Evolutionary conservation across 2,329 filamentous ascomycete species (phyloP).

Genomic region (Apiospora rasikravindrae): DNA sequence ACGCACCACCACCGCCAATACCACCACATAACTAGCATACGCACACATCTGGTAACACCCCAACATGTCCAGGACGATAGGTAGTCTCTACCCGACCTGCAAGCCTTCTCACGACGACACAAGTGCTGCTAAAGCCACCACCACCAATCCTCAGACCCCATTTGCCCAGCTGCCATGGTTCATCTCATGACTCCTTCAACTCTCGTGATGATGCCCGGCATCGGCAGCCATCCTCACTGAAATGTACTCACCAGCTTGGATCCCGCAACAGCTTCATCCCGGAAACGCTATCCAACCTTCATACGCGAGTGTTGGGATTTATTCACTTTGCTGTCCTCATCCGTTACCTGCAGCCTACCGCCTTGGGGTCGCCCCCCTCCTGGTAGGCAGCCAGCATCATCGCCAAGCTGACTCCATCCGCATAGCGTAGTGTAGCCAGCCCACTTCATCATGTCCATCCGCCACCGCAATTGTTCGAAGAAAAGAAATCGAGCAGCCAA

Average conservation of each 20-base stretch:
- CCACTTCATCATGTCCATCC: constrained; percentile 8
- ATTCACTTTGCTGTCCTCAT: background rate
- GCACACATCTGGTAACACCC: background rate
- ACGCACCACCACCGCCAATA: background rate
- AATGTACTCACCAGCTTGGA: background rate
- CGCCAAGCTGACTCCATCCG: constrained; percentile 14
- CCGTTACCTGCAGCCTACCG: background rate
- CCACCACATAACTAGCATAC: constrained; percentile 3
- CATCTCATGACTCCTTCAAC: background rate
- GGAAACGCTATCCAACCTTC: background rate
- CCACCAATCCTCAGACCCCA: background rate
- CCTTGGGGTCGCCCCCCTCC: background rate
- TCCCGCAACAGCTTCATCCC: background rate
- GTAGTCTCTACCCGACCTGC: background rate
- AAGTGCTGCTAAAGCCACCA: background rate
- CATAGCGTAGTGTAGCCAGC: constrained; percentile 3
- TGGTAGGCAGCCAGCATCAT: constrained; percentile 1
- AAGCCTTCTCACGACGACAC: background rate
- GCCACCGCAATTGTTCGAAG: background rate
- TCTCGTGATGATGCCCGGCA: background rate
- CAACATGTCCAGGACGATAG: background rate
- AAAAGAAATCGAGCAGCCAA: background rate
- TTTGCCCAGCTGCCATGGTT: background rate
- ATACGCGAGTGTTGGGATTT: background rate
- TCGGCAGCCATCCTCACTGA: background rate